These are phyloP conservation scores for Suhomyces taliae DNA, from an alignment of 1,139 yeast species.

Conservation along the genomic window DNA sequence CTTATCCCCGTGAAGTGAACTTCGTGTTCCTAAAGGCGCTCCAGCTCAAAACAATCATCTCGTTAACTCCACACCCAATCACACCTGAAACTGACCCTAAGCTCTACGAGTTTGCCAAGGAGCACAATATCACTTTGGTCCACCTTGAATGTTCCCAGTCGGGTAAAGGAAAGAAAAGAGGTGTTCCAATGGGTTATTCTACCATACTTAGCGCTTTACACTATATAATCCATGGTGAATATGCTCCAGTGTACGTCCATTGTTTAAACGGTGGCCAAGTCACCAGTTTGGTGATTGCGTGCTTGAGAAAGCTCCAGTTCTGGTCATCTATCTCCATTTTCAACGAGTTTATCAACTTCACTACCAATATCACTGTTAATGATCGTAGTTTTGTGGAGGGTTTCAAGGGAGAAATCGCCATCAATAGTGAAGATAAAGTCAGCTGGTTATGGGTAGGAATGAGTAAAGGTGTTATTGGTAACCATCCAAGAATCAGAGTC, in stretches of 20 bases:
- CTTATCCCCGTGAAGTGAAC: conserved; percentile 79
- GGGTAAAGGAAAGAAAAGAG: conserved; percentile 75
- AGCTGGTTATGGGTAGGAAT: conserved; percentile 79
- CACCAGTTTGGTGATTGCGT: conserved; percentile 80
- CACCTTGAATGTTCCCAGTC: conserved; percentile 68
- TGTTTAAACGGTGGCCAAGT: conserved; percentile 90
- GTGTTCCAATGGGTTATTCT: conserved; percentile 72
- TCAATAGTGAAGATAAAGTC: conserved; percentile 51
- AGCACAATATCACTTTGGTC: conserved; percentile 49
- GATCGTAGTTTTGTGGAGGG: conserved; percentile 84
- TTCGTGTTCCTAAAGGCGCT: conserved; percentile 69
- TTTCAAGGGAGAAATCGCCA: conserved; percentile 62
- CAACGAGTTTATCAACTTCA: conserved; percentile 78
- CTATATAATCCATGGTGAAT: conserved; percentile 56
- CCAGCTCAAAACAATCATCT: conserved; percentile 67
- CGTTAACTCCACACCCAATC: conserved; percentile 77
- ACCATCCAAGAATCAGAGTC: conserved; percentile 43
- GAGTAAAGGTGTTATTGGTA: conserved; percentile 54
- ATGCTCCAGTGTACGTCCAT: conserved; percentile 77
- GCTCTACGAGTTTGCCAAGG: conserved; percentile 50
- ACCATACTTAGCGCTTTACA: conserved; percentile 61
- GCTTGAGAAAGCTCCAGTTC: conserved; percentile 76
- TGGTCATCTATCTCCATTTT: conserved; percentile 91
- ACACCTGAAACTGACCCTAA: conserved; percentile 52
- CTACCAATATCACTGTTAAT: conserved; percentile 77